A percentile compares a stretch with the other conserved stretches of the same genome.
These are phyloP conservation scores for Kuraishia capsulata DNA, from an alignment of 805 yeast genomes.

Conservation along the genomic window DNA sequence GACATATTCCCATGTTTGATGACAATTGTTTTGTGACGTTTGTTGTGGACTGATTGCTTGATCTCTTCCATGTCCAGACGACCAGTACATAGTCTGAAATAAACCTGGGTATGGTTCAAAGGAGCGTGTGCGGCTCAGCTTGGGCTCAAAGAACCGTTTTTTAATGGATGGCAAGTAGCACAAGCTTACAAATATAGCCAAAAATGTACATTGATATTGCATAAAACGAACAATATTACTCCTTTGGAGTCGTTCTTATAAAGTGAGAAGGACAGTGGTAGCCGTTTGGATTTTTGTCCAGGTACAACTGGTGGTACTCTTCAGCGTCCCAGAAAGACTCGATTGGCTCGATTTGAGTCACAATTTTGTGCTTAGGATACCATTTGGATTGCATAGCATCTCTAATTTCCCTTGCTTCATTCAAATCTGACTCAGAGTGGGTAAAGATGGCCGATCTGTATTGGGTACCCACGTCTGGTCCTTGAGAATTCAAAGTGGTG, in stretches of 20 bases:
- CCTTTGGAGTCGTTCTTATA: constrained; percentile 53
- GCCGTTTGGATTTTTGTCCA: constrained; percentile 74
- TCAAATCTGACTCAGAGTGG: constrained; percentile 40
- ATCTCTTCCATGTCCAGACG: no score
- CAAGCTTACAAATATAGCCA: no score
- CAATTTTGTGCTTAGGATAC: constrained; percentile 63
- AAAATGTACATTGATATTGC: no score
- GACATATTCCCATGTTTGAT: constrained; percentile 24
- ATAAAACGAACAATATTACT: no score
- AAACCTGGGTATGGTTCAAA: no score
- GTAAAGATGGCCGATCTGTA: constrained; percentile 79
- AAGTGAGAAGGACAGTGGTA: constrained; percentile 89
- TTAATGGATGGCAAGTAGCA: no score
- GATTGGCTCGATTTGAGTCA: constrained; percentile 62
- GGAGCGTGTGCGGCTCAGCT: no score
- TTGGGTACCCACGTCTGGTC: constrained; percentile 84
- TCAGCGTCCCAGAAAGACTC: constrained; percentile 86
- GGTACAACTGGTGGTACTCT: constrained; percentile 81
- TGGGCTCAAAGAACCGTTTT: no score
- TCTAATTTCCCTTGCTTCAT: constrained; percentile 29
- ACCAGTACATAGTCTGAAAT: no score
- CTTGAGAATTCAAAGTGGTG: constrained; percentile 74
- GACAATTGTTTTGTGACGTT: no score
- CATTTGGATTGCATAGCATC: constrained; percentile 60
- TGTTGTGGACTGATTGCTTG: no score